Evolutionary conservation across 192 early-diverging fungal genomes (phyloP), one percentile per base, ranked within the genome.

Genomic region (Coemansia sp.): DNA sequence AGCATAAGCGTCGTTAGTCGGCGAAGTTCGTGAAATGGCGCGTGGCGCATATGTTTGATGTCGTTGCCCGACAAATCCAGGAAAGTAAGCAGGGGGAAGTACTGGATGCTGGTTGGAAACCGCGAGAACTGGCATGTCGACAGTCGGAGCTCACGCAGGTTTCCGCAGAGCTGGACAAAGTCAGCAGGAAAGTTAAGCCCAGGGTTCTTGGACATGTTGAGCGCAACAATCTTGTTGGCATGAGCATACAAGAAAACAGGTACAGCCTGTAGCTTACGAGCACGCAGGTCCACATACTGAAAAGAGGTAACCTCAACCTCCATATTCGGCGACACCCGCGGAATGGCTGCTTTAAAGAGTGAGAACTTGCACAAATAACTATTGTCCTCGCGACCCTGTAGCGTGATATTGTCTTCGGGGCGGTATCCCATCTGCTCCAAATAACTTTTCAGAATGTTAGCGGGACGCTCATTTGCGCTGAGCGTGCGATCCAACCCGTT

Each of bases 141-240:
- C 71, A 96, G 85, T 5, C 84, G 74, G 17, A 96, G 84, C 51
- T 88, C 84, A 10, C 87, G 77, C 42, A 94, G 65, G 27, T 80
- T 84, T 9, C 70, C 84, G 39, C 93, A 91, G 51, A 87, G 83
- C 82, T 92, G 90, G 24, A 89, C 86, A 74, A 96, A 92, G 63
- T 94, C 92, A 33, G 89, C 70, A 14, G 94, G 93, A 10, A 96
- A 73, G 54, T 93, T 91, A 54, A 96, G 84, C 39, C 89, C 76
- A 20, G 89, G 86, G 71, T 94, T 94, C 52, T 88, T 85, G 57
- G 92, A 93, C 54, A 94, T 80, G 68, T 96, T 88, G n/a, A 96
- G 84, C 19, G 86, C 85, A 6, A 85, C 77, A 32, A 94, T 93
- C 27, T 87, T 84, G 74, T 80, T 84, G 17, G 92, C 90, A 22